Percentiles rank a stretch among this genome's conserved stretches.
These are phyloP conservation scores for Drechslerella stenobrocha DNA, from an alignment of 2,329 filamentous ascomycete genomes.

Conservation along the genomic window DNA sequence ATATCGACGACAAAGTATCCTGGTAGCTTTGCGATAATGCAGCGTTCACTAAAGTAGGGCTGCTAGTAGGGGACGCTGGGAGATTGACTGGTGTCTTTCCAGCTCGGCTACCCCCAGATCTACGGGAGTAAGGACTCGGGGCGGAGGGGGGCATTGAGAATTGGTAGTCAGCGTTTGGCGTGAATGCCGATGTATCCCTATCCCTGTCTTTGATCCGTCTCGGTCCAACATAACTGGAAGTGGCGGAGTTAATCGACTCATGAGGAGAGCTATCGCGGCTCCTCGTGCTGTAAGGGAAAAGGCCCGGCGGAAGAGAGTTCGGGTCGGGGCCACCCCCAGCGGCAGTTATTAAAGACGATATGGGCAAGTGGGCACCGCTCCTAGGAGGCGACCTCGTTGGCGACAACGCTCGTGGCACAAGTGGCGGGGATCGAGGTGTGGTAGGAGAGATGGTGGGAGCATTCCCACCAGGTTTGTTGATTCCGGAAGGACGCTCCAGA, in stretches of 20 bases:
- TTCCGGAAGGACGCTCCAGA: constrained; percentile 61
- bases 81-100: constrained; percentile 58
- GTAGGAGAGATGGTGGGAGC: constrained; percentile 51
- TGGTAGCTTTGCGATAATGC: constrained; percentile 37
- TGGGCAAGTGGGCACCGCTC: constrained; percentile 57
- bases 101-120: constrained; percentile 13
- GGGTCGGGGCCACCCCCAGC: constrained; percentile 51
- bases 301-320: constrained; percentile 27
- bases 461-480: constrained; percentile 44
- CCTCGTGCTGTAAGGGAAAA: constrained; percentile 30
- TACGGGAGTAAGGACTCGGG: constrained; percentile 53
- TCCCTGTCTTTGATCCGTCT: constrained; percentile 56
- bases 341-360: constrained; percentile 58
- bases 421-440: constrained; percentile 53
- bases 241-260: constrained; percentile 59
- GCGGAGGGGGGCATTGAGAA: constrained; percentile 63
- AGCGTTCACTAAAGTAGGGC: constrained; percentile 25
- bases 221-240: constrained; percentile 58
- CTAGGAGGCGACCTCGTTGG: constrained; percentile 53
- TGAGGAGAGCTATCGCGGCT: constrained; percentile 55
- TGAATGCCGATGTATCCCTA: constrained; percentile 54
- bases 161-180: constrained; percentile 62
- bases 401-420: constrained; percentile 56
- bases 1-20: constrained; percentile 46
- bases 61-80: constrained; percentile 50